These are phyloP conservation scores for Syzygium aromaticum DNA, from an alignment of 345 rosid genomes.

Conservation along the genomic window DNA sequence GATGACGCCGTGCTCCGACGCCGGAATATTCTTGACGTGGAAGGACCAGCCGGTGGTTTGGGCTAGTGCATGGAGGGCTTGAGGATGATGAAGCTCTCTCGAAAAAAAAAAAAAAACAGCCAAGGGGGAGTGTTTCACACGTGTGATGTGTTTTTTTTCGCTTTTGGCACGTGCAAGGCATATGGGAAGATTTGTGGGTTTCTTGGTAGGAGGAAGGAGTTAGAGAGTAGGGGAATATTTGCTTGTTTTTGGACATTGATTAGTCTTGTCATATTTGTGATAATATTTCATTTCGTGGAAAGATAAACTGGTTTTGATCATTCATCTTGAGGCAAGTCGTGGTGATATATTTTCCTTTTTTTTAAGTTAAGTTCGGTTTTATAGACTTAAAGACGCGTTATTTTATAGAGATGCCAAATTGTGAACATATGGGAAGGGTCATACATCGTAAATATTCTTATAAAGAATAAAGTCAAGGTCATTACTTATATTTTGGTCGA, in stretches of 20 bases:
- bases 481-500: neutral
- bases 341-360: neutral
- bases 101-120: neutral
- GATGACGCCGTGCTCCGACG: slow-evolving; percentile 56
- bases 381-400: neutral
- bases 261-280: neutral
- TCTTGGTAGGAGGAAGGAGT: neutral
- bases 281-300: neutral
- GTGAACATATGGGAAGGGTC: neutral
- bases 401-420: neutral
- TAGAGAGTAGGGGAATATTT: neutral
- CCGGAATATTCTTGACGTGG: slow-evolving; percentile 91
- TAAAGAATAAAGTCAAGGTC: neutral
- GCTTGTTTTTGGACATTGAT: neutral
- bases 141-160: neutral
- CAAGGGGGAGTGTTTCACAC: neutral
- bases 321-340: neutral
- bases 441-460: neutral
- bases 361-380: neutral
- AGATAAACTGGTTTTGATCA: neutral
- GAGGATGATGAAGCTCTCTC: neutral
- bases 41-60: slow-evolving; percentile 94
- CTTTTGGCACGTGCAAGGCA: neutral
- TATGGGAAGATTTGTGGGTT: neutral
- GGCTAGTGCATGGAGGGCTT: slow-evolving; percentile 93